Base-by-base conservation (phyloP, 805 yeast genomes). In the Schwanniomyces occidentalis region DNA sequence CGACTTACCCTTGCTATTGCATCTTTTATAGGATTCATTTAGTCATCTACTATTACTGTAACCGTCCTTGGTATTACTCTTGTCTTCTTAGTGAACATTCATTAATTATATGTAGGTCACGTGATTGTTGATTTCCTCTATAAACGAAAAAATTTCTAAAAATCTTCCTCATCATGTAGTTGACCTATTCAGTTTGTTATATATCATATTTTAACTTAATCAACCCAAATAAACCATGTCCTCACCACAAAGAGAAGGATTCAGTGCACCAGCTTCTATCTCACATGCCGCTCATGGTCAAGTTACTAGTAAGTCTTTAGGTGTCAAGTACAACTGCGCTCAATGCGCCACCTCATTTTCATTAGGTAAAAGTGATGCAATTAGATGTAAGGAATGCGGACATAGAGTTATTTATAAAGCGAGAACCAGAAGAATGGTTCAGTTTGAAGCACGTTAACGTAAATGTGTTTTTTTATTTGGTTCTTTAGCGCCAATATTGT, bases 321-420 rank as follows among this genome's bases (percentile, higher is more conserved):
- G 96, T 37, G 93, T 89, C 51, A 86, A 85, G 54, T 91, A 91
- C 67, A 82, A 89, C 58, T 91, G 99, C 65, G 96, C 98, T 27
- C 93, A 88, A 70, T 93, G 99, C 67, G 95, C 97, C 6, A 78
- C 90, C 37, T 81, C 83, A 35, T 84, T 90, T 50, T 80, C 95
- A 3, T 76, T 93, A 48, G 82, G 88, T 35, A 88, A 91, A 67
- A 87, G 85, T 49, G 99, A 93, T 62, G 95, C 98, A 19, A 95
- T 93, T 46, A 85, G 98, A 71, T 93, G 99, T 70, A 90, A 89
- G 67, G 95, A 90, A 51, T 93, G 99, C 67, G 99, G 99, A 45
- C 98, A 93, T 70, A 84, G 99, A 69, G 97, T 93, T 41, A 72
- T 93, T 44, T 87, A 91, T 72, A 93, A 93, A 72, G 95, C 96